Base-by-base conservation (phyloP, 208 protist genomes). In the Tritrichomonas musculus region DNA sequence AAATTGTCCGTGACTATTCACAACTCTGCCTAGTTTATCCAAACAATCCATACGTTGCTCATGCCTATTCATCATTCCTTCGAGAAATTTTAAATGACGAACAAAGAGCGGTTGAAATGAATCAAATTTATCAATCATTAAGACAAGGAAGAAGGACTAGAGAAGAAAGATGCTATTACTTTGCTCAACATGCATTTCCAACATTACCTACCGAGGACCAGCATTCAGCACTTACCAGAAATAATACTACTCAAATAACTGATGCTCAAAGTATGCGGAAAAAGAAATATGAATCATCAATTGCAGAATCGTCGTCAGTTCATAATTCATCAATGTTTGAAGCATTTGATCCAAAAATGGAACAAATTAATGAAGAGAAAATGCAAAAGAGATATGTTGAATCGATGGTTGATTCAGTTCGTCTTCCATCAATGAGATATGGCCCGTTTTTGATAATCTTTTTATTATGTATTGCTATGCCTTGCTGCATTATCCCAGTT, bases 41-140 rank as follows among this genome's bases (percentile, higher is more conserved):
- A 53, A 88, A 88, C n/a, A 88, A 88, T 27, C 47, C 77, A 57
- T 88, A 53, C 30, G 47, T 88, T 33, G 77, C 77, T 11, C 77
- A 49, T 39, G 39, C 47, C 11, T 88, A 88, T 39, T 88, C 47
- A 11, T 20, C 44, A 27, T 88, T 60, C n/a, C 1, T 57, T 8
- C 17, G 44, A 11, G 47, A 30, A 53, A 27, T 88, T 88, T 20
- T 88, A 2, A 53, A 49, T n/a, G 47, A 88, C 39, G n/a, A 53
- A 44, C 0, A 2, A 22, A 8, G 0, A 39, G 77, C 47, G 17
- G 33, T 33, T 20, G 77, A 88, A 39, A 53, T 53, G 9, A 1
- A 57, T 47, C 4, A n/a, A n/a, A 57, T 88, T n/a, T 88, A 88
- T 47, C 41, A 57, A 3, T 57, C 27, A 44, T 47, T 88, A 9